Evolutionary conservation across 2,329 filamentous ascomycete species (phyloP), one percentile per base, ranked within the genome.

Genomic region (Alternaria rosae): DNA sequence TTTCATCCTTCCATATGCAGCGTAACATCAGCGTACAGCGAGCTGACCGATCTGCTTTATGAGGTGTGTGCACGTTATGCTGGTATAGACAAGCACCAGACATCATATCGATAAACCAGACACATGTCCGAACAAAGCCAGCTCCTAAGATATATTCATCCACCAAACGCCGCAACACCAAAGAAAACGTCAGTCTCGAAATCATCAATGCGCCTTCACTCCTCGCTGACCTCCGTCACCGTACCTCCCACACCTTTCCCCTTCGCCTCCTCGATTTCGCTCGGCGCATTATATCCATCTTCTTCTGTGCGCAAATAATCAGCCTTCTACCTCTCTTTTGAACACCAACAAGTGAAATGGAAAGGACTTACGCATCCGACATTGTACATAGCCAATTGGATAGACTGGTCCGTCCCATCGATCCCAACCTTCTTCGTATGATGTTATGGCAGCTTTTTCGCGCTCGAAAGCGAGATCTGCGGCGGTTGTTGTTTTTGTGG

Each of bases 361-460:
- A 23, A 4, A 64, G 53, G 26, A 57, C 57, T 55, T 65, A 71
- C 69, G 69, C 57, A 71, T 64, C 17, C 61, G 62, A 56, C 70
- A 73, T 57, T 73, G 70, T n/a, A 67, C 61, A 38, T 65, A 67
- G 35, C 70, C 70, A 1, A 71, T 52, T 7, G 69, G 71, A 67
- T 65, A 73, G 26, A 70, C 43, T 10, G 70, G 73, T 4, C 69
- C 71, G 41, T 74, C 72, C 69, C 67, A 72, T 28, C 66, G 58
- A 60, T 74, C 72, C 67, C 68, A 73, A 8, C 68, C 70, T 25
- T 73, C 61, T 51, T 73, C 71, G 59, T 73, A 75, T n/a, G 68
- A 68, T 6, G 56, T 65, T 7, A 74, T 68, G 8, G 67, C 48
- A 2, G 67, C 61, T 50, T 70, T 70, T 51, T 73, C 70, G 26